Evolutionary conservation across 1,139 yeast species (phyloP).

Genomic region (Maudiozyma humilis): DNA sequence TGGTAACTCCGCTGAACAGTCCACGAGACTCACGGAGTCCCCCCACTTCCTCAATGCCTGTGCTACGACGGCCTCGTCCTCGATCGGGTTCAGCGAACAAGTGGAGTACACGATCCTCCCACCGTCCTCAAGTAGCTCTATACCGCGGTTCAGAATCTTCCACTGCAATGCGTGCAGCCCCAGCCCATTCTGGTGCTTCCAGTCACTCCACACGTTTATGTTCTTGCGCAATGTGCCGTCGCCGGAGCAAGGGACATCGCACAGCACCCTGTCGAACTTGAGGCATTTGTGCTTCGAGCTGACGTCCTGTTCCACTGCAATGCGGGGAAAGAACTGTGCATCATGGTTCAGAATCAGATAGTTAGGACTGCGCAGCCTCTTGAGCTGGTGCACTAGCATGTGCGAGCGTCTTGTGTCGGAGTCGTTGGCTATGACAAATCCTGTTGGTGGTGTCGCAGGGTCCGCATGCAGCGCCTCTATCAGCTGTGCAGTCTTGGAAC

Average conservation of each 20-base stretch:
- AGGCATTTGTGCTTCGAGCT: conserved; percentile 37
- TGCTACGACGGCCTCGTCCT: conserved; percentile 94
- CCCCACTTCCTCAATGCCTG: conserved; percentile 82
- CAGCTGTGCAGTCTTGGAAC: conserved; percentile 93
- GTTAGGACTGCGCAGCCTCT: conserved; percentile 87
- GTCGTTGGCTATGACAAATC: conserved; percentile 92
- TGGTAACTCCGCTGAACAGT: conserved; percentile 64
- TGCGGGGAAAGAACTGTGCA: conserved; percentile 89
- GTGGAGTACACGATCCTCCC: conserved; percentile 95
- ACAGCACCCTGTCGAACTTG: conserved; percentile 82
- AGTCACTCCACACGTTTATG: conserved; percentile 91
- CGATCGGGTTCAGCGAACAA: conserved; percentile 91
- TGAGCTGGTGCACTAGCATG: conserved; percentile 95
- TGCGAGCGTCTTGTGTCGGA: conserved; percentile 92
- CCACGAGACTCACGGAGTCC: conserved; percentile 52
- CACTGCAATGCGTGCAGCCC: conserved; percentile 85
- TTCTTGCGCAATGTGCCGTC: conserved; percentile 98
- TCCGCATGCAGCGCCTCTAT: conserved; percentile 77
- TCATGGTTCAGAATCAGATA: conserved; percentile 95
- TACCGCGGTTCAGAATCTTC: conserved; percentile 81
- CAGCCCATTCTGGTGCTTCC: conserved; percentile 79
- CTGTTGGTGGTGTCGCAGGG: conserved; percentile 56
- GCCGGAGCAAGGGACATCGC: conserved; percentile 99
- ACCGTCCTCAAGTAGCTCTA: conserved; percentile 79
- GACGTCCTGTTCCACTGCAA: conserved; percentile 44